A percentile compares a stretch with the other conserved stretches of the same genome.
Evolutionary conservation across 257 asterid genomes (phyloP).

Genomic region (Solanum rostratum): DNA sequence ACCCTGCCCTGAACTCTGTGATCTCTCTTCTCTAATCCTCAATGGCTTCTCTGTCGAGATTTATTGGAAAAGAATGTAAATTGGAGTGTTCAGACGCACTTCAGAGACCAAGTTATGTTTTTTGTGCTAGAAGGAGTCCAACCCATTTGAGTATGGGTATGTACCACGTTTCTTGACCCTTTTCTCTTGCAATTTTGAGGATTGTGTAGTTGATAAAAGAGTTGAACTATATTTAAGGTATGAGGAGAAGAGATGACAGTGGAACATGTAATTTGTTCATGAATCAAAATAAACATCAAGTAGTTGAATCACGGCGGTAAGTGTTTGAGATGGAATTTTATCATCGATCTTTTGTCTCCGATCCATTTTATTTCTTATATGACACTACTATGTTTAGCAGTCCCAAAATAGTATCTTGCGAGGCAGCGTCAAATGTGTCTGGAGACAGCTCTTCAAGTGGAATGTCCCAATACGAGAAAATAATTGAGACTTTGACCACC

Average conservation of each 20-base stretch:
- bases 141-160: constrained; percentile 23
- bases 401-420: constrained; percentile 27
- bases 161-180: background rate
- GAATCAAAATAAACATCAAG: constrained; percentile 2
- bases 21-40: background rate
- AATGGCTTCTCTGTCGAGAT: constrained; percentile 34
- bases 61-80: constrained; percentile 16
- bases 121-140: background rate
- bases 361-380: background rate
- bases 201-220: background rate
- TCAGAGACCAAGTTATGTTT: constrained; percentile 7
- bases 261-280: constrained; percentile 7
- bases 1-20: background rate
- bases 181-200: background rate
- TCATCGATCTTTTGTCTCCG: background rate
- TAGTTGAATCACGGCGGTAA: constrained; percentile 13
- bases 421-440: constrained; percentile 54
- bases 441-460: constrained; percentile 53
- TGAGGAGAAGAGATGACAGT: constrained; percentile 7
- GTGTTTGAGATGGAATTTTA: background rate
- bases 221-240: constrained; percentile 11
- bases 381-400: constrained; percentile 18
- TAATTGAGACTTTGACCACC: constrained; percentile 82
- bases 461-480: constrained; percentile 70
- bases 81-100: constrained; percentile 12